A percentile compares a stretch with the other conserved stretches of the same genome.
Evolutionary conservation across 2,329 filamentous ascomycete genomes (phyloP).

Genomic region (Pezicula neosporulosa): DNA sequence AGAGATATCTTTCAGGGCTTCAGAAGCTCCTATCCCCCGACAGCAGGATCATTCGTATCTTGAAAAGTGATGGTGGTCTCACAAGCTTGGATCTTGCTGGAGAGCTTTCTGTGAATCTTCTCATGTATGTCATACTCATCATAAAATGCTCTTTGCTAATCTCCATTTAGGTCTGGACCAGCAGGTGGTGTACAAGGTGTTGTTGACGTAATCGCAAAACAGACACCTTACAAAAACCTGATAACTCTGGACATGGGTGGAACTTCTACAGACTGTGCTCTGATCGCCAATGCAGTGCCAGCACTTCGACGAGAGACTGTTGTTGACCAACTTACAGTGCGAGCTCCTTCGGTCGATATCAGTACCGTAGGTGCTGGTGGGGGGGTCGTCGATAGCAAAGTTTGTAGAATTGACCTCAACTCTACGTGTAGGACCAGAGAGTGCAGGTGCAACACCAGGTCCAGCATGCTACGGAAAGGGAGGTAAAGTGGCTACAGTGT

Average conservation of each 20-base stretch:
- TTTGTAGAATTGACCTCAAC: conserved; percentile 44
- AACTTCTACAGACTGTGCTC: conserved; percentile 44
- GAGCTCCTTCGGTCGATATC: conserved; percentile 44
- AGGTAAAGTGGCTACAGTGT: conserved; percentile 42
- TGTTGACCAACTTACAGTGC: conserved; percentile 39
- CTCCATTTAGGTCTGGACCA: conserved; percentile 34
- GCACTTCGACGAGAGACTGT: conserved; percentile 42
- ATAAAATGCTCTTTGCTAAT: background rate
- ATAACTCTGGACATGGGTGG: conserved; percentile 50
- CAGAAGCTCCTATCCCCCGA: conserved; percentile 35
- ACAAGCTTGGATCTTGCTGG: conserved; percentile 41
- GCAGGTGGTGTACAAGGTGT: conserved; percentile 47
- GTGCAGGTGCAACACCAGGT: conserved; percentile 43
- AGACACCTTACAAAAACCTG: conserved; percentile 43
- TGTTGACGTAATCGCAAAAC: conserved; percentile 40
- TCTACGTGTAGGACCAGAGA: conserved; percentile 47
- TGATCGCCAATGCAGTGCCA: conserved; percentile 39
- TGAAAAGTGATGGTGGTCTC: conserved; percentile 46
- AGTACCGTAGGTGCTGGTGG: conserved; percentile 46
- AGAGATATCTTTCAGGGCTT: conserved; percentile 39
- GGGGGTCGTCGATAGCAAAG: conserved; percentile 43
- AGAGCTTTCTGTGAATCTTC: conserved; percentile 42
- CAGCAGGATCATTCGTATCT: conserved; percentile 41
- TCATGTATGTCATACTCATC: conserved; percentile 27
- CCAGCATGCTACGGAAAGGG: conserved; percentile 47